Evolutionary conservation across 768 basidiomycete genomes (phyloP).

Genomic region (Lactifluus subvellereus): DNA sequence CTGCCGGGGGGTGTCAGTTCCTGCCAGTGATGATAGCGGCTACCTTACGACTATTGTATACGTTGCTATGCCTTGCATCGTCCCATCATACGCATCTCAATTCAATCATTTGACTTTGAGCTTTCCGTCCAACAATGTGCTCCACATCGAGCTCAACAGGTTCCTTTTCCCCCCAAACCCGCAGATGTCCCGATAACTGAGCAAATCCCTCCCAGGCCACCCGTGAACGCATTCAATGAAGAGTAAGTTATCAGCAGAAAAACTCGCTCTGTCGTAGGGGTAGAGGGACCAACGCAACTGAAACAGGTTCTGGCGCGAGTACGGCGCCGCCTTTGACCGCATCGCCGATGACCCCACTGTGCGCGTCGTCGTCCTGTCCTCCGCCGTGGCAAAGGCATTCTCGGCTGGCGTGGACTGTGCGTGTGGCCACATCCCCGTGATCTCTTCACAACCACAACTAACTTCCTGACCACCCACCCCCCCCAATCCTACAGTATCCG

Average conservation of each 20-base stretch:
- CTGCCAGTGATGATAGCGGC: too few species aligned
- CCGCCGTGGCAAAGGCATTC: conserved; percentile 64
- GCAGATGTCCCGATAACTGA: too few species aligned
- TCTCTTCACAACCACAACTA: neutral
- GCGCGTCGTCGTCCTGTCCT: conserved; percentile 68
- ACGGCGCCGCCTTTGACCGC: conserved; percentile 53
- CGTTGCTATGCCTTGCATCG: neutral
- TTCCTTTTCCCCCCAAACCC: neutral
- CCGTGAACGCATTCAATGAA: conserved; percentile 20
- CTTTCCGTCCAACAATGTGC: conserved; percentile 18
- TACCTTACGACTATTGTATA: neutral
- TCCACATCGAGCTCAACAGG: conserved; percentile 23
- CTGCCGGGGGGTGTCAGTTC: too few species aligned
- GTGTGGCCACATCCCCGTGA: conserved; percentile 20
- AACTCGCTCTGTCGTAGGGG: too few species aligned
- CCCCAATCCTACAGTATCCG: conserved; percentile 3
- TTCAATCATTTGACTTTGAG: conserved; percentile 20
- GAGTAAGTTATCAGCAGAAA: neutral
- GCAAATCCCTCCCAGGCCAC: conserved; percentile 2
- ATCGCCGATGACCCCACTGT: conserved; percentile 51
- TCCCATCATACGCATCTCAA: conserved; percentile 18
- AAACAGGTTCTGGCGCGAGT: conserved; percentile 66
- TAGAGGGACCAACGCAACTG: too few species aligned
- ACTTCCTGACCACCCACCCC: neutral
- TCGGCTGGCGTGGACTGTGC: conserved; percentile 80